phyloP scores from a whole-genome alignment of 2,329 filamentous ascomycete genomes.

The Penicillium sp. region DNA sequence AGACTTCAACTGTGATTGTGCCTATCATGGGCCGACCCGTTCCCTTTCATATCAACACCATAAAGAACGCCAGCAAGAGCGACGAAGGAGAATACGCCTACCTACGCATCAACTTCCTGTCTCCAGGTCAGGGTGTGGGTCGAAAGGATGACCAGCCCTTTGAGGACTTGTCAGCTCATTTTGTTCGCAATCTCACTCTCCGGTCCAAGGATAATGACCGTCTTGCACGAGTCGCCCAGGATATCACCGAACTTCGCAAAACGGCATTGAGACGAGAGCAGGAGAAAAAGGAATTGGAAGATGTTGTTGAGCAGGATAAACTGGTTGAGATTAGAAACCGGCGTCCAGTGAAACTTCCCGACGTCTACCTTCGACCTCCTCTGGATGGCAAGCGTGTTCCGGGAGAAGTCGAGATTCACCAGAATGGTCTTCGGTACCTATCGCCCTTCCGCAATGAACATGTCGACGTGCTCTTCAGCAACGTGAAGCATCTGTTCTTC shows the following conservation, averaged over 20 bases:
- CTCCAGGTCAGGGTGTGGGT: constrained; percentile 93
- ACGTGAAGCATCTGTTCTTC: constrained; percentile 98
- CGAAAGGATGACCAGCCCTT: constrained; percentile 97
- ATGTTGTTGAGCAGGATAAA: constrained; percentile 98
- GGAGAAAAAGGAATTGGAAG: constrained; percentile 99
- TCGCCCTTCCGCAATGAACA: constrained; percentile 76
- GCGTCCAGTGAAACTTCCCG: constrained; percentile 83
- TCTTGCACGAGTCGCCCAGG: constrained; percentile 84
- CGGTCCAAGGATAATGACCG: constrained; percentile 84
- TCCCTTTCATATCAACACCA: constrained; percentile 95
- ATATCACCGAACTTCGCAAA: constrained; percentile 96
- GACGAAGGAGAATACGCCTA: constrained; percentile 94
- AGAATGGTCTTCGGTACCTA: constrained; percentile 96
- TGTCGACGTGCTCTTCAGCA: constrained; percentile 94
- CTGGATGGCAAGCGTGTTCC: constrained; percentile 96
- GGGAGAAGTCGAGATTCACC: constrained; percentile 94
- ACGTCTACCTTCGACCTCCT: constrained; percentile 91
- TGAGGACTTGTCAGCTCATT: constrained; percentile 92
- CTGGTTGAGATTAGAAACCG: constrained; percentile 91
- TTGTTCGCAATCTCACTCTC: constrained; percentile 92
- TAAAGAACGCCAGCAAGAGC: constrained; percentile 98
- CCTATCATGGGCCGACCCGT: constrained; percentile 97
- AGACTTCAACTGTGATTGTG: constrained; percentile 84
- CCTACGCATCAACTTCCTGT: constrained; percentile 94
- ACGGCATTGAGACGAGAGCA: constrained; percentile 88